Evolutionary conservation across 169 alveolate genomes (phyloP).

Genomic region (Babesia caballi): DNA sequence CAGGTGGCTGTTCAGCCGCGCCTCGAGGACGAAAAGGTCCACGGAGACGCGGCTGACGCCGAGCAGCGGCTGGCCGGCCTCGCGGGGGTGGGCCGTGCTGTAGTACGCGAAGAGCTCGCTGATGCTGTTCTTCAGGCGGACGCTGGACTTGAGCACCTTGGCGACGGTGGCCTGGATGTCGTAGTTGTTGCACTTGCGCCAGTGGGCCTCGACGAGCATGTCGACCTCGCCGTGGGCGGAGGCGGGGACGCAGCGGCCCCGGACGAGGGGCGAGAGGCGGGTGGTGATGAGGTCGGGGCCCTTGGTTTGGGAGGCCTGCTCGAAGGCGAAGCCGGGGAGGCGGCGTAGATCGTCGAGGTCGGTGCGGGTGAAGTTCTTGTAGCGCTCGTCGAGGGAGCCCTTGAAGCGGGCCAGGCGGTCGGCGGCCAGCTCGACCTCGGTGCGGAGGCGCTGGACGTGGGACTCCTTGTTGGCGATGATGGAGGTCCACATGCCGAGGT

Average conservation of each 20-base stretch:
- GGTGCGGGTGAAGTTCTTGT: conserved; percentile 2
- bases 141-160: conserved; percentile 69
- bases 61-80: conserved; percentile 10
- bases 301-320: conserved; percentile 36
- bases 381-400: neutral
- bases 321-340: conserved; percentile 20
- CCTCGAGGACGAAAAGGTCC: conserved; percentile 57
- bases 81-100: conserved; percentile 33
- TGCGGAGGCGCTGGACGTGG: conserved; percentile 16
- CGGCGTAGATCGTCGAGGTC: conserved; percentile 6
- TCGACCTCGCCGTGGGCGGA: conserved; percentile 24
- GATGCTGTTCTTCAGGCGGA: conserved; percentile 68
- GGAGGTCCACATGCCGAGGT: conserved; percentile 42
- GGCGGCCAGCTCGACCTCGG: conserved; percentile 20
- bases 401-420: conserved; percentile 35
- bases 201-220: conserved; percentile 50
- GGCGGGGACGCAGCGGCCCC: conserved; percentile 28
- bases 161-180: conserved; percentile 68
- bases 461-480: conserved; percentile 36
- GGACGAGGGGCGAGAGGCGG: conserved; percentile 35
- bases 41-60: conserved; percentile 66
- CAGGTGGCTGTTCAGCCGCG: conserved; percentile 53
- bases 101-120: conserved; percentile 69
- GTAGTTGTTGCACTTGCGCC: conserved; percentile 72
- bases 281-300: conserved; percentile 15